Percentiles rank a stretch among this genome's conserved stretches.
Evolutionary conservation across 1,284 basidiomycete genomes (phyloP).

Genomic region (Tranzscheliella williamsii): DNA sequence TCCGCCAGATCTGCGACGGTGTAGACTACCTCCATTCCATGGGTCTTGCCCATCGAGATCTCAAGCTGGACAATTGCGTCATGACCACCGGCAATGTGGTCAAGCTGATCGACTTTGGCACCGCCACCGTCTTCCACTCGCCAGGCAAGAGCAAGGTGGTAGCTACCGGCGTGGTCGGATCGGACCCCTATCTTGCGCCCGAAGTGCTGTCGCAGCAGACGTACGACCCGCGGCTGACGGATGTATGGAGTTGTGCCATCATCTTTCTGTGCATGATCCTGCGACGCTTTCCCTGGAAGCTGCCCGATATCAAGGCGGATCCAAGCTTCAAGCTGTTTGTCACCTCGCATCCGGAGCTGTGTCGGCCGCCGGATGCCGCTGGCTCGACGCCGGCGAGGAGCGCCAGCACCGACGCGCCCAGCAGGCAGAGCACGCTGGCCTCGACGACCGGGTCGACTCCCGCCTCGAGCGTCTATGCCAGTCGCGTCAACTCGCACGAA

Average conservation of each 20-base stretch:
- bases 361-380: slow-evolving; percentile 49
- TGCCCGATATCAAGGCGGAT: slow-evolving; percentile 91
- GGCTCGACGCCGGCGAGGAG: neutral
- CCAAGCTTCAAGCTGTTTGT: slow-evolving; percentile 89
- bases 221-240: slow-evolving; percentile 95
- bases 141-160: slow-evolving; percentile 69
- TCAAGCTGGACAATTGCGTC: slow-evolving; percentile 99
- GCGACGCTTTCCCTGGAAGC: slow-evolving; percentile 97
- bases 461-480: slow-evolving; percentile 19
- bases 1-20: slow-evolving; percentile 96
- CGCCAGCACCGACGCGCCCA: slow-evolving; percentile 10
- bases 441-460: slow-evolving; percentile 2
- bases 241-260: slow-evolving; percentile 97
- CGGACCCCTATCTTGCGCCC: slow-evolving; percentile 96
- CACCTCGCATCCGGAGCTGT: slow-evolving; percentile 84
- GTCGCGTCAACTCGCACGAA: slow-evolving; percentile 34
- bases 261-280: slow-evolving; percentile 99
- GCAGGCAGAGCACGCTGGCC: slow-evolving; percentile 14
- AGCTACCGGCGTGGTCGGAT: slow-evolving; percentile 91
- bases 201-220: slow-evolving; percentile 80
- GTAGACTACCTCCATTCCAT: slow-evolving; percentile 97
- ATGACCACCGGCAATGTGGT: slow-evolving; percentile 92
- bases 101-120: slow-evolving; percentile 99
- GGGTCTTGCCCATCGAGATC: slow-evolving; percentile 95
- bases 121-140: slow-evolving; percentile 97